phyloP scores from a whole-genome alignment of 169 alveolate species.

The Cryptosporidium meleagridis region DNA sequence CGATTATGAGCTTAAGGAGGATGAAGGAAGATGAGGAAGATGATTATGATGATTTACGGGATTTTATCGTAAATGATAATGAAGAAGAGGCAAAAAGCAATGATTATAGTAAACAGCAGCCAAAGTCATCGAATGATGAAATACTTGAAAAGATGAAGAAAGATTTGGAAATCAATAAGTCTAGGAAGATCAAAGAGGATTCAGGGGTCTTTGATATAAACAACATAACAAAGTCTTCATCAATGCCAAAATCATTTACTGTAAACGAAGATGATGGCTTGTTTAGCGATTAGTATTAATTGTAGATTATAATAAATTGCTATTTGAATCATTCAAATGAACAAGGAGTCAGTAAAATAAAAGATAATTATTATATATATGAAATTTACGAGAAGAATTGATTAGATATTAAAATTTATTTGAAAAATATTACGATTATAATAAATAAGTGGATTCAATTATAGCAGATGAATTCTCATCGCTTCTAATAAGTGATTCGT shows the following conservation, averaged over 20 bases:
- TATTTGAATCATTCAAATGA: background rate
- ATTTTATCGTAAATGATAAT: constrained; percentile 3
- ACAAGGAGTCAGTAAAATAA: background rate
- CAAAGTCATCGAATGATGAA: background rate
- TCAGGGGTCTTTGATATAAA: constrained; percentile 17
- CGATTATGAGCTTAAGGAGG: background rate
- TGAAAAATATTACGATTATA: background rate
- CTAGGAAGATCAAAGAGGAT: constrained; percentile 19
- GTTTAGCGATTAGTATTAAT: background rate
- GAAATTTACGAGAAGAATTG: background rate
- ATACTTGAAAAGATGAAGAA: constrained; percentile 19
- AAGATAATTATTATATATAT: background rate
- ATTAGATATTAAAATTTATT: background rate
- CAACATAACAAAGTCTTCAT: constrained; percentile 46
- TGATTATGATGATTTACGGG: background rate
- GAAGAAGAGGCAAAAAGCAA: background rate
- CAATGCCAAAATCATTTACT: constrained; percentile 41
- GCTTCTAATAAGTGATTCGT: constrained; percentile 35
- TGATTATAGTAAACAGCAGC: background rate
- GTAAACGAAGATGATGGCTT: constrained; percentile 44
- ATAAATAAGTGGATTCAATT: background rate
- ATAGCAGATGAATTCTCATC: background rate
- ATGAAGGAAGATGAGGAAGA: background rate
- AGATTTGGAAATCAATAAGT: constrained; percentile 20
- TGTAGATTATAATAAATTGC: background rate